Evolutionary conservation across 768 basidiomycete genomes (phyloP).

Genomic region (Macrolepiota albuminosa): DNA sequence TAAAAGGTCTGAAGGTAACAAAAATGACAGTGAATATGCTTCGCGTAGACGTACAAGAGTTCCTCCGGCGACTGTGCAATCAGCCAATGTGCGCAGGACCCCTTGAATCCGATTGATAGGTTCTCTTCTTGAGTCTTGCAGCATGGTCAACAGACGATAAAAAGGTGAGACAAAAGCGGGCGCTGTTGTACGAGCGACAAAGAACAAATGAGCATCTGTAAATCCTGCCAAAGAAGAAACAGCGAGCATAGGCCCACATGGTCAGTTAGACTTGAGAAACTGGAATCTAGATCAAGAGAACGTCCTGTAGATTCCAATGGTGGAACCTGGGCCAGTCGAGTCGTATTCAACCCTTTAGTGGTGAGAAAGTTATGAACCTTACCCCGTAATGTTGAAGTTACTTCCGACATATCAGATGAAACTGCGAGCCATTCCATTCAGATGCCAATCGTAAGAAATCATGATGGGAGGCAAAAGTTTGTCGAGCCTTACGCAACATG

Average conservation of each 20-base stretch:
- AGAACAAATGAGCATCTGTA: constrained; percentile 26
- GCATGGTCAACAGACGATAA: constrained; percentile 21
- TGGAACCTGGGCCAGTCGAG: background rate
- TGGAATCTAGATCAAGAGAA: constrained; percentile 45
- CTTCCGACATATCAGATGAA: constrained; percentile 1
- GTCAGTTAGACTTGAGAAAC: constrained; percentile 34
- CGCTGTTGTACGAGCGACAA: constrained; percentile 32
- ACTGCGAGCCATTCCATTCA: constrained; percentile 12
- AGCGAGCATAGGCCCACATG: constrained; percentile 31
- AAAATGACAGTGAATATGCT: too few species aligned
- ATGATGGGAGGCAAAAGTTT: too few species aligned
- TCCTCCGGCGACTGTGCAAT: too few species aligned
- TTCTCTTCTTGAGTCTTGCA: constrained; percentile 4
- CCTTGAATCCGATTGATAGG: constrained; percentile 8
- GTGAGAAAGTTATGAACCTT: constrained; percentile 19
- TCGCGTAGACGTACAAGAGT: too few species aligned
- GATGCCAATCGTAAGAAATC: constrained; percentile 13
- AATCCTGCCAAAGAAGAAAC: constrained; percentile 11
- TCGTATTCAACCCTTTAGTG: constrained; percentile 24
- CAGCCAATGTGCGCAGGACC: too few species aligned
- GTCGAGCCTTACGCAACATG: constrained; percentile 18
- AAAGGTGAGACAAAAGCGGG: constrained; percentile 27
- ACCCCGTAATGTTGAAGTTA: constrained; percentile 13
- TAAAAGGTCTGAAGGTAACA: too few species aligned
- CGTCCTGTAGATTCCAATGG: constrained; percentile 31